phyloP scores from a whole-genome alignment of 192 early-diverging fungal species.

The Coemansia brasiliensis region DNA sequence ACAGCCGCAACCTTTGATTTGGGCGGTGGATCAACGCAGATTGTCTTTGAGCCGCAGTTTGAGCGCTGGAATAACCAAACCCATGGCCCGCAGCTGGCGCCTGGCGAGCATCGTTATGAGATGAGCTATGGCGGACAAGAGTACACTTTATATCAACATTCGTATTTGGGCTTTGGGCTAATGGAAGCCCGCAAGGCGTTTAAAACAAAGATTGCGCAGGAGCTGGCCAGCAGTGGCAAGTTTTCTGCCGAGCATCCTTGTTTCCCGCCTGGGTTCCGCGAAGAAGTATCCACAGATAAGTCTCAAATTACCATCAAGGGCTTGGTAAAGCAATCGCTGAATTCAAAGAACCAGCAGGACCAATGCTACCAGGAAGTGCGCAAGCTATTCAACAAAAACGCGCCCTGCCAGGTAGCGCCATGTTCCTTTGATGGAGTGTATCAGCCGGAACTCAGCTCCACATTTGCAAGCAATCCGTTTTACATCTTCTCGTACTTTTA shows the following conservation, averaged over 20 bases:
- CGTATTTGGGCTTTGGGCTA: constrained; percentile 90
- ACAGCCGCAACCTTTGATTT: constrained; percentile 94
- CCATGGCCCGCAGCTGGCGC: constrained; percentile 30
- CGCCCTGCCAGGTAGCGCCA: constrained; percentile 58
- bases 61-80: constrained; percentile 34
- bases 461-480: constrained; percentile 74
- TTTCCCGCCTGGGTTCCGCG: constrained; percentile 65
- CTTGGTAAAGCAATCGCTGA: constrained; percentile 57
- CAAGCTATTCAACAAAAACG: constrained; percentile 75
- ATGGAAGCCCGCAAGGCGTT: constrained; percentile 81
- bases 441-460: constrained; percentile 72
- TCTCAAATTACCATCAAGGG: constrained; percentile 56
- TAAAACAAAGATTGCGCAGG: constrained; percentile 53
- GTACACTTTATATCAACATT: constrained; percentile 92
- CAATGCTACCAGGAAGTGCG: constrained; percentile 55
- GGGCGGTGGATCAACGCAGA: constrained; percentile 96
- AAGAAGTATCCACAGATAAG: constrained; percentile 36
- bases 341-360: constrained; percentile 29
- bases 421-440: constrained; percentile 94
- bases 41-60: constrained; percentile 89
- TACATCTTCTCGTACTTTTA: constrained; percentile 97
- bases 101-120: constrained; percentile 75
- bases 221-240: constrained; percentile 30
- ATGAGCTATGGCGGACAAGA: constrained; percentile 68
- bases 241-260: constrained; percentile 62